Base-by-base conservation (phyloP, 805 yeast genomes). In the Yarrowia divulgata region DNA sequence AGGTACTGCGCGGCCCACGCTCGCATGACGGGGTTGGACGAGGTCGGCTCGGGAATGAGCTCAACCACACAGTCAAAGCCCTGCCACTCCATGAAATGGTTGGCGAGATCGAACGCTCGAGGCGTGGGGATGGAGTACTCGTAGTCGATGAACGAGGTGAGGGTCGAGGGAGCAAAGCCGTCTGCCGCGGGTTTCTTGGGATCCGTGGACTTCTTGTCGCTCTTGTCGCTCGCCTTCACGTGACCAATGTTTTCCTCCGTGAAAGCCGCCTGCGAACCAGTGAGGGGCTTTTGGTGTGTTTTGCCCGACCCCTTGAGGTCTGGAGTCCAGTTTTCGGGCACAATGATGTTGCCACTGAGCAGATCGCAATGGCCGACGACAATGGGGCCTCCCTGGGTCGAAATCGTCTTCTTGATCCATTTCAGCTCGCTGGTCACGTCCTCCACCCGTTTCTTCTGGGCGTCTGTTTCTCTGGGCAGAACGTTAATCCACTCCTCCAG, bases 61-160 rank as follows among this genome's bases (percentile, higher is more conserved):
- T 81, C 76, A 32, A 84, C 81, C 72, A 87, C 87, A 76, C 95
- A 90, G 71, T 88, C 87, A 73, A 89, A 89, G 1, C 95, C 95
- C 76, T 90, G 95, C 99, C 99, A 94, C 81, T 94, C 99, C 74
- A 90, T 85, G 73, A 95, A 90, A 80, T 95, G 99, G 78, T 95
- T 93, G 13, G 95, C 96, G 67, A 95, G 85, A 77, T 95, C 99
- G 76, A 84, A 92, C 1, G 96, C 97, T 2, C 97, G 91, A 50
- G 89, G 84, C 74, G 93, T 94, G 12, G 97, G 88, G 3, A 97
- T 98, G 0, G 97, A 87, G 77, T 94, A 95, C 80, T 95, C 99
- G 77, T 95, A 95, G 77, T 95, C 99, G 74, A 95, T 95, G 92
- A 93, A 69, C 57, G 71, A 49, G 35, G 73, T 73, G 34, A 67